These are phyloP conservation scores for Patellifolia procumbens DNA, from an alignment of 179 eudicot species.

Conservation along the genomic window DNA sequence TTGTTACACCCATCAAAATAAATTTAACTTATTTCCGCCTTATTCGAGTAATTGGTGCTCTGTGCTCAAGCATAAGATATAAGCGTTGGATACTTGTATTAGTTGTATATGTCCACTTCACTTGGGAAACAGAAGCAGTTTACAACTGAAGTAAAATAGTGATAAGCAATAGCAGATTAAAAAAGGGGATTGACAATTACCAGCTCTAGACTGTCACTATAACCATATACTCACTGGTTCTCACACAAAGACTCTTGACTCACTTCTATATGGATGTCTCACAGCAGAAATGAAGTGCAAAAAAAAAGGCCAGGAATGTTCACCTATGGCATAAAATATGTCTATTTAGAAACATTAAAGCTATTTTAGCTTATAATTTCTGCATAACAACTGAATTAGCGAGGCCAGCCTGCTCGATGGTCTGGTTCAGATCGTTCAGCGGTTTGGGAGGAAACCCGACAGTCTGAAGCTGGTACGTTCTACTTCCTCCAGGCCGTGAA, in stretches of 20 bases:
- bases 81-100: too few relatives aligned
- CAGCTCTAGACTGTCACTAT: conserved; percentile 14
- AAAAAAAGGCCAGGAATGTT: conserved; percentile 13
- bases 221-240: conserved; percentile 7
- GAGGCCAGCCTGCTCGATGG: conserved; percentile 56
- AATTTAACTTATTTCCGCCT: too few relatives aligned
- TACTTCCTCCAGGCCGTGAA: conserved; percentile 47
- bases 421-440: conserved; percentile 44
- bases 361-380: conserved; percentile 35
- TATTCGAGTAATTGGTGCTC: too few relatives aligned
- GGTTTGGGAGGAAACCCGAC: conserved; percentile 58
- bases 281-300: conserved; percentile 13
- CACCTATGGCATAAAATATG: conserved; percentile 17
- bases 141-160: neutral
- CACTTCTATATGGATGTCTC: conserved; percentile 13
- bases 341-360: neutral
- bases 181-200: neutral
- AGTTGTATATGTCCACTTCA: too few relatives aligned
- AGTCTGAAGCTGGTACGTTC: conserved; percentile 50
- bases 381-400: conserved; percentile 55
- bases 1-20: too few relatives aligned
- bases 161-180: neutral
- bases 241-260: conserved; percentile 4
- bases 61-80: too few relatives aligned
- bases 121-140: neutral